Percentiles rank a stretch among this genome's conserved stretches.
Evolutionary conservation across 2,329 filamentous ascomycete genomes (phyloP).

Genomic region (Colletotrichum cuscutae): DNA sequence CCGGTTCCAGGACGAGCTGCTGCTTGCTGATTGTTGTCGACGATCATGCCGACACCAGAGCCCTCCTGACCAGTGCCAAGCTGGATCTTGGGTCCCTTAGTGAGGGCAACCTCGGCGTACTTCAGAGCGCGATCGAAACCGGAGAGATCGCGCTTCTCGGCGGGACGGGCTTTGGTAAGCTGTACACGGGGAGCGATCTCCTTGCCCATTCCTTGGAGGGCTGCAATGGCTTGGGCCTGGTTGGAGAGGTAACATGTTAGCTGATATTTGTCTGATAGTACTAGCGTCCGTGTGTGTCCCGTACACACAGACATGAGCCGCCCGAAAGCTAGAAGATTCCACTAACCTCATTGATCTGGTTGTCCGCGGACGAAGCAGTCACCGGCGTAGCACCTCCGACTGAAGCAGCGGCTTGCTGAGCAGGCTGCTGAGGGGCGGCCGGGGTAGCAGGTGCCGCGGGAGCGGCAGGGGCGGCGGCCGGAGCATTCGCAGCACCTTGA

Average conservation of each 20-base stretch:
- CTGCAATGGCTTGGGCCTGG: slow-evolving; percentile 53
- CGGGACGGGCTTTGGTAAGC: slow-evolving; percentile 35
- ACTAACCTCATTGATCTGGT: slow-evolving; percentile 32
- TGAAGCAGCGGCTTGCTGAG: slow-evolving; percentile 25
- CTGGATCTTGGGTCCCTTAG: slow-evolving; percentile 50
- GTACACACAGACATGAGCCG: slow-evolving; percentile 49
- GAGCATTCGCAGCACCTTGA: slow-evolving; percentile 40
- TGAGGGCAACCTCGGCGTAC: slow-evolving; percentile 51
- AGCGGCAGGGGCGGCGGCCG: slow-evolving; percentile 42
- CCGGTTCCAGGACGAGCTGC: slow-evolving; percentile 40
- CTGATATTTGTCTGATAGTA: background rate
- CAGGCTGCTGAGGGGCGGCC: slow-evolving; percentile 33
- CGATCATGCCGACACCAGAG: slow-evolving; percentile 52
- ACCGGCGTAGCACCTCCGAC: slow-evolving; percentile 19
- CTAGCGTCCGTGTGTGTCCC: slow-evolving; percentile 33
- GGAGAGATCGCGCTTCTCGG: slow-evolving; percentile 48
- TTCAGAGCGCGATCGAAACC: slow-evolving; percentile 54
- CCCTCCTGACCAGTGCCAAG: slow-evolving; percentile 51
- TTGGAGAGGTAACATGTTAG: slow-evolving; percentile 13
- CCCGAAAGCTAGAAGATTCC: background rate
- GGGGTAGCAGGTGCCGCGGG: slow-evolving; percentile 36
- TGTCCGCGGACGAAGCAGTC: slow-evolving; percentile 10
- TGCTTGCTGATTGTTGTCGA: slow-evolving; percentile 44
- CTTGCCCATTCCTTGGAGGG: slow-evolving; percentile 60
- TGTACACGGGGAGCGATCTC: slow-evolving; percentile 55